Percentiles rank a stretch among this genome's conserved stretches.
Conservation (phyloP, 345 rosid species). For the Gossypium sturtianum region DNA sequence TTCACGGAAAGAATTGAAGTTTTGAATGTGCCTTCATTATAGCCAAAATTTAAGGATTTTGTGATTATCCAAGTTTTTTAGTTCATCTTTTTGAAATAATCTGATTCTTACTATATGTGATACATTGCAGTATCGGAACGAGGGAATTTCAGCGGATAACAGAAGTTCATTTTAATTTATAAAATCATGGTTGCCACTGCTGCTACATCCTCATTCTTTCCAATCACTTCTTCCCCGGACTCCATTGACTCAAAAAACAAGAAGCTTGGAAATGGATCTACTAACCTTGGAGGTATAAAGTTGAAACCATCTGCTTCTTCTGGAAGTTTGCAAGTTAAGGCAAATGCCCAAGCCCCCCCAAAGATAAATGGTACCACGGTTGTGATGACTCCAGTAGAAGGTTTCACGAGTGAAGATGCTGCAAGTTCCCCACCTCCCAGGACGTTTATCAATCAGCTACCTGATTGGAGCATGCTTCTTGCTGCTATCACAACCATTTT, state of each 20-base stretch:
- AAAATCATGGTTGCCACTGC: slow-evolving; percentile 66
- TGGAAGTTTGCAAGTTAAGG: slow-evolving; percentile 65
- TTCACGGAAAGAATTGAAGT: background rate
- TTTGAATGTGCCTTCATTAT: background rate
- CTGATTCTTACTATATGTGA: background rate
- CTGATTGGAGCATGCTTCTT: slow-evolving; percentile 99
- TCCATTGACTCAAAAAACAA: slow-evolving; percentile 33
- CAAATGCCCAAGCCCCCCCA: slow-evolving; percentile 84
- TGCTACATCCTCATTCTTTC: slow-evolving; percentile 70
- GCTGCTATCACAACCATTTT: slow-evolving; percentile 96
- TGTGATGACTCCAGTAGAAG: slow-evolving; percentile 37
- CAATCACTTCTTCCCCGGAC: slow-evolving; percentile 51
- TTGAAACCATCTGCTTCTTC: slow-evolving; percentile 35
- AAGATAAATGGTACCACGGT: slow-evolving; percentile 77
- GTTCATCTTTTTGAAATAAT: background rate
- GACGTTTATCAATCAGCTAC: slow-evolving; percentile 87
- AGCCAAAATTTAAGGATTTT: background rate
- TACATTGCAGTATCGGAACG: background rate
- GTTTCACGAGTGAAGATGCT: slow-evolving; percentile 43
- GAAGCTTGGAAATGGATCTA: slow-evolving; percentile 46
- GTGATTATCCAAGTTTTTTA: background rate
- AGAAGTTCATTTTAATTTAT: background rate
- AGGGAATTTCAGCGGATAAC: background rate
- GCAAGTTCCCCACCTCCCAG: slow-evolving; percentile 60
- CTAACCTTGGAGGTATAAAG: slow-evolving; percentile 43